Evolutionary conservation across 805 yeast species (phyloP).

Genomic region (Ogataea ganodermae): DNA sequence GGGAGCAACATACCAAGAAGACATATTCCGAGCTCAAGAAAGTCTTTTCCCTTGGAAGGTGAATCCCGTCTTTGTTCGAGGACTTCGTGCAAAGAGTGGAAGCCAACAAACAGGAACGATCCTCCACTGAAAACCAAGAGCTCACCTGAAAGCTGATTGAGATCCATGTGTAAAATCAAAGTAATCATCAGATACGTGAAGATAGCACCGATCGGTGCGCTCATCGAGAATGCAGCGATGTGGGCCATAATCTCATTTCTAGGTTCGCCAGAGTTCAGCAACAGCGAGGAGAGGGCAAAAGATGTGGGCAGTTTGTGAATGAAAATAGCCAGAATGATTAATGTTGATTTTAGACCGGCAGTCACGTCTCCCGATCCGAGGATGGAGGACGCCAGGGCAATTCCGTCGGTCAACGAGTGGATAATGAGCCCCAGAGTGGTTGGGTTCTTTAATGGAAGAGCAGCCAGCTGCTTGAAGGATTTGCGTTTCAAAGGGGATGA

Average conservation of each 20-base stretch:
- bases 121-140: constrained; percentile 69
- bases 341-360: constrained; percentile 20
- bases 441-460: constrained; percentile 43
- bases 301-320: constrained; percentile 77
- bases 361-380: constrained; percentile 27
- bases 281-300: constrained; percentile 61
- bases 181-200: constrained; percentile 41
- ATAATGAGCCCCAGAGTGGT: constrained; percentile 62
- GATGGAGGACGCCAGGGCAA: constrained; percentile 65
- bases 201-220: constrained; percentile 65
- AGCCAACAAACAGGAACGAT: constrained; percentile 69
- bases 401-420: constrained; percentile 73
- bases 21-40: constrained; percentile 21
- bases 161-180: constrained; percentile 11
- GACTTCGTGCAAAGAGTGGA: constrained; percentile 57
- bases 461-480: constrained; percentile 16
- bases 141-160: constrained; percentile 47
- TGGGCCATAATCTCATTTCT: constrained; percentile 43
- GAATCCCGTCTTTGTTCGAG: constrained; percentile 23
- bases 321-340: constrained; percentile 62
- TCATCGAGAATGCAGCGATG: constrained; percentile 51
- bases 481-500: constrained; percentile 1
- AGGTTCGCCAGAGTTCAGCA: constrained; percentile 41
- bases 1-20: constrained; percentile 35
- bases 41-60: constrained; percentile 6